Percentiles rank a stretch among this genome's conserved stretches.
Conservation (phyloP, 1,284 basidiomycete genomes). For the Melampsora americana region DNA sequence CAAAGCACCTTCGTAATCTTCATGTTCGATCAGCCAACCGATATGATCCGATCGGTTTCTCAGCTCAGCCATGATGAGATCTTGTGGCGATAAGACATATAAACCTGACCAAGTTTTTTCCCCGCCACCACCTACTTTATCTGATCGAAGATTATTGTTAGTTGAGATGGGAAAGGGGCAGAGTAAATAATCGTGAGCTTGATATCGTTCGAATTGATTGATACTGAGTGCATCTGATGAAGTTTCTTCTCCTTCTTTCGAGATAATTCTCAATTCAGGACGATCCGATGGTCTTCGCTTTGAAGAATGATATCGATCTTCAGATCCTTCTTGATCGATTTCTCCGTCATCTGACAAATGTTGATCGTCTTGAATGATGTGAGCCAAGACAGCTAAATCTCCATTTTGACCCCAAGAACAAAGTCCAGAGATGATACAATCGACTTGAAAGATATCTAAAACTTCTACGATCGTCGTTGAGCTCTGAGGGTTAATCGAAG, state of each 20-base stretch:
- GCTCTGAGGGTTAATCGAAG: constrained; percentile 15
- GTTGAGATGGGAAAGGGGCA: constrained; percentile 48
- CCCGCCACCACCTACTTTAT: not conserved
- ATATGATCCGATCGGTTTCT: constrained; percentile 87
- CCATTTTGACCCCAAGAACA: constrained; percentile 60
- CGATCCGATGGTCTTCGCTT: constrained; percentile 54
- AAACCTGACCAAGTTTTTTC: constrained; percentile 58
- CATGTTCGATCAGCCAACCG: constrained; percentile 82
- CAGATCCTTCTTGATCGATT: constrained; percentile 65
- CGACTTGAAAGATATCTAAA: constrained; percentile 84
- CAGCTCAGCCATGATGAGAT: constrained; percentile 77
- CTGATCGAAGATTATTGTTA: constrained; percentile 36
- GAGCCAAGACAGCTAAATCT: constrained; percentile 39
- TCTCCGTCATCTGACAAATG: constrained; percentile 58
- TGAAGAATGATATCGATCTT: constrained; percentile 72
- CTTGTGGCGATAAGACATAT: constrained; percentile 78
- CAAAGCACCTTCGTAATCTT: constrained; percentile 83
- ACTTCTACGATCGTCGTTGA: constrained; percentile 66
- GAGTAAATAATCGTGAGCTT: constrained; percentile 87
- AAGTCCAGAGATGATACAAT: constrained; percentile 92
- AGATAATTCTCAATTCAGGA: constrained; percentile 89
- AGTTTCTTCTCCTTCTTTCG: constrained; percentile 80
- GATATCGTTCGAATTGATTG: constrained; percentile 73
- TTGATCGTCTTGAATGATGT: constrained; percentile 29
- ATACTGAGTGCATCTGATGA: constrained; percentile 80